These are phyloP conservation scores for Chrysoporthe cubensis DNA, from an alignment of 2,329 filamentous ascomycete species.

Conservation along the genomic window DNA sequence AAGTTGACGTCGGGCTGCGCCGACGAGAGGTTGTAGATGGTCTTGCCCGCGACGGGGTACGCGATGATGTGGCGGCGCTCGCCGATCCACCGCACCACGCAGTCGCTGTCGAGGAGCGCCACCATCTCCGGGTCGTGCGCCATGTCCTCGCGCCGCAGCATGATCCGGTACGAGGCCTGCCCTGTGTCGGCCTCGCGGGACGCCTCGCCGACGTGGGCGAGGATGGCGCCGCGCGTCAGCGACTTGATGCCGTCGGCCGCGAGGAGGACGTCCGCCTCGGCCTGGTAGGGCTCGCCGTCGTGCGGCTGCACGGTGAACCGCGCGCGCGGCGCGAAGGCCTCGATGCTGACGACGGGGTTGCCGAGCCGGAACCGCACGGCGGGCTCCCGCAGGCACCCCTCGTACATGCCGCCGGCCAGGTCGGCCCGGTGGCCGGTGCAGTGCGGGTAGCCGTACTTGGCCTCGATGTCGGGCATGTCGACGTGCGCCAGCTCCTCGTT, in stretches of 20 bases:
- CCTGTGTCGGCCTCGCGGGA: constrained; percentile 69
- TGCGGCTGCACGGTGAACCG: constrained; percentile 63
- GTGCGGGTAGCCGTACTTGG: constrained; percentile 74
- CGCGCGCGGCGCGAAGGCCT: constrained; percentile 62
- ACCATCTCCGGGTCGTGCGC: constrained; percentile 67
- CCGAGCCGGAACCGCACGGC: constrained; percentile 72
- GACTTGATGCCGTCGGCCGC: constrained; percentile 63
- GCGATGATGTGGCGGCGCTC: constrained; percentile 77
- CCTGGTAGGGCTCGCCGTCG: constrained; percentile 55
- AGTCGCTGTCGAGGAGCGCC: constrained; percentile 67
- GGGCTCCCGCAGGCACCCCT: constrained; percentile 66
- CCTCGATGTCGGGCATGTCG: constrained; percentile 66
- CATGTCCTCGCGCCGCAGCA: constrained; percentile 71
- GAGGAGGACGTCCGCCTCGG: constrained; percentile 58
- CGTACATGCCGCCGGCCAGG: constrained; percentile 69
- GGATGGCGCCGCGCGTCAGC: constrained; percentile 54
- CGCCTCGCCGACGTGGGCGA: constrained; percentile 53
- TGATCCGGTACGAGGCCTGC: constrained; percentile 79
- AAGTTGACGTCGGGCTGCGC: constrained; percentile 66
- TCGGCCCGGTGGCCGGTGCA: constrained; percentile 79
- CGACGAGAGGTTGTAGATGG: constrained; percentile 67
- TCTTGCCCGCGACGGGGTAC: constrained; percentile 71
- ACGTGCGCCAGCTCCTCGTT: constrained; percentile 74
- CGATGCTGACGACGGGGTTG: constrained; percentile 57
- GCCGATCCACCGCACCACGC: constrained; percentile 76